Conservation (phyloP, 352 stramenopile genomes). For the Phytopythium vexans region DNA sequence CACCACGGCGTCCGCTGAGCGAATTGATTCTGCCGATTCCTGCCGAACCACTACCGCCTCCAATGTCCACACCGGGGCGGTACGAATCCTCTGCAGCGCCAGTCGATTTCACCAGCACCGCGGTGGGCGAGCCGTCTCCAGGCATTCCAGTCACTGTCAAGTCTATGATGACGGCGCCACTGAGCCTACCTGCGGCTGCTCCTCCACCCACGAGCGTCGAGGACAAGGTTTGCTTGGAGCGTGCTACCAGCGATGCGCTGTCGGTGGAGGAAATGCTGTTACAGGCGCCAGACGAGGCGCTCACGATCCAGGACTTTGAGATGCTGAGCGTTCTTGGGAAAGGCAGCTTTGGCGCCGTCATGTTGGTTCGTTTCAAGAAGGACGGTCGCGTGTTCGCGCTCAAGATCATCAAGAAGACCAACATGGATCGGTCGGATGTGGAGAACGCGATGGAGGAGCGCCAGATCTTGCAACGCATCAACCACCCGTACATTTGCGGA, state of each 20-base stretch:
- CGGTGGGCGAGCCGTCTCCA: slow-evolving; percentile 35
- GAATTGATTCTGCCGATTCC: slow-evolving; percentile 73
- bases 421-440: slow-evolving; percentile 84
- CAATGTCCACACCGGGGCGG: slow-evolving; percentile 15
- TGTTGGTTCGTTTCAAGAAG: slow-evolving; percentile 89
- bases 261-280: slow-evolving; percentile 6
- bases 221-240: slow-evolving; percentile 1
- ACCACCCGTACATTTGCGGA: slow-evolving; percentile 87
- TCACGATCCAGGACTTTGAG: slow-evolving; percentile 90
- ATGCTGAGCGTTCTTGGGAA: slow-evolving; percentile 88
- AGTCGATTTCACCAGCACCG: slow-evolving; percentile 35
- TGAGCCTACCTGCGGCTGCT: slow-evolving; percentile 1
- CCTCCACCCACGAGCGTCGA: not conserved
- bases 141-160: slow-evolving; percentile 35
- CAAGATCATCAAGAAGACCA: slow-evolving; percentile 90
- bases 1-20: slow-evolving; percentile 40
- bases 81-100: slow-evolving; percentile 12
- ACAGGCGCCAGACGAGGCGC: slow-evolving; percentile 31
- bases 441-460: slow-evolving; percentile 87
- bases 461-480: slow-evolving; percentile 85
- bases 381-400: slow-evolving; percentile 85
- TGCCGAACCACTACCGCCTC: slow-evolving; percentile 30
- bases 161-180: slow-evolving; percentile 2
- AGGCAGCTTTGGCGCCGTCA: slow-evolving; percentile 85
- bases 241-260: not conserved